Evolutionary conservation across 306 rosid species (phyloP).

Genomic region (Sicyos baderoa): DNA sequence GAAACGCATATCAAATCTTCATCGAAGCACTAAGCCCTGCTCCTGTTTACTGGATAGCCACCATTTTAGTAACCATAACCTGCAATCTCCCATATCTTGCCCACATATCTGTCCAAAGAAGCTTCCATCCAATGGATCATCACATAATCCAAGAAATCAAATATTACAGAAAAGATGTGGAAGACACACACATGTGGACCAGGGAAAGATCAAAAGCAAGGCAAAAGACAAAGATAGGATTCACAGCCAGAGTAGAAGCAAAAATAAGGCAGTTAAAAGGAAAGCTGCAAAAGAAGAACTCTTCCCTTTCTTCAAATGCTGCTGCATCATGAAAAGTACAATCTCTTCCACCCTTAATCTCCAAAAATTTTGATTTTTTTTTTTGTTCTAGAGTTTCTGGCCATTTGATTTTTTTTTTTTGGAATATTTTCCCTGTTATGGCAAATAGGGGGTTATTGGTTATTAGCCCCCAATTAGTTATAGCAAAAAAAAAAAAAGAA

Average conservation of each 20-base stretch:
- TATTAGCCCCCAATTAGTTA: no score
- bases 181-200: constrained; percentile 80
- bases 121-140: constrained; percentile 86
- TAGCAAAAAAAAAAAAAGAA: no score
- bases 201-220: constrained; percentile 78
- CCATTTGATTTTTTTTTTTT: no score
- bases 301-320: constrained; percentile 17
- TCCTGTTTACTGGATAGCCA: constrained; percentile 69
- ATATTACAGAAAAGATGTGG: constrained; percentile 72
- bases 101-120: constrained; percentile 82
- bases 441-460: no score
- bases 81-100: constrained; percentile 81
- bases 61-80: constrained; percentile 55
- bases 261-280: constrained; percentile 70
- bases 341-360: no score
- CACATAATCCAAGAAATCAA: constrained; percentile 83
- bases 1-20: constrained; percentile 53
- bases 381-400: no score
- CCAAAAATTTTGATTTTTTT: no score
- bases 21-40: constrained; percentile 80
- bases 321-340: constrained; percentile 11
- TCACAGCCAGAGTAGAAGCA: constrained; percentile 95
- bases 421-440: no score
- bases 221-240: constrained; percentile 86
- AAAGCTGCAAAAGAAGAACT: constrained; percentile 62